Conservation (phyloP, 352 stramenopile genomes). For the Phytopythium vexans region DNA sequence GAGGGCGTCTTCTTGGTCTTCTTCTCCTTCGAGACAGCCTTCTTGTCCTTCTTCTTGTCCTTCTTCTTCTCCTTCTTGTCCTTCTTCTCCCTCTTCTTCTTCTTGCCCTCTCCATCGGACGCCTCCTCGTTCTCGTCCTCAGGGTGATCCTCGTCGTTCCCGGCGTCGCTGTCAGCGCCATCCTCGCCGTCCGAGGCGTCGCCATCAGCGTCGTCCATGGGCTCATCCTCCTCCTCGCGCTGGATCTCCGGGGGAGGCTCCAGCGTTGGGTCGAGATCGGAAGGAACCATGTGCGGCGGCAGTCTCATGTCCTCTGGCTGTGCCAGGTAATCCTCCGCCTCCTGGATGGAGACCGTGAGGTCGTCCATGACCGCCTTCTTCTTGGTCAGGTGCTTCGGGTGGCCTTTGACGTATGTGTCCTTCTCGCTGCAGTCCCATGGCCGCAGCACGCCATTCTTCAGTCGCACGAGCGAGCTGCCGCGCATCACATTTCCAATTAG, state of each 20-base stretch:
- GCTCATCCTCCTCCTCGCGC: conserved; percentile 17
- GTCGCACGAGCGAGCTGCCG: conserved; percentile 41
- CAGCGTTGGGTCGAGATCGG: conserved; percentile 70
- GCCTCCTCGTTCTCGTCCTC: conserved; percentile 19
- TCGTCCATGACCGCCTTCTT: conserved; percentile 52
- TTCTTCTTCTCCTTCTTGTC: conserved; percentile 40
- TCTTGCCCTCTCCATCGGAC: conserved; percentile 14
- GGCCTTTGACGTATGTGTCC: conserved; percentile 61
- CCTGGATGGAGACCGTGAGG: conserved; percentile 47
- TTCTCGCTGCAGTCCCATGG: conserved; percentile 76
- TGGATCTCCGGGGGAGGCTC: conserved; percentile 47
- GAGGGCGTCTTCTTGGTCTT: conserved; percentile 9
- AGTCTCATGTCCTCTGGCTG: conserved; percentile 73
- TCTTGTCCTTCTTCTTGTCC: conserved; percentile 17
- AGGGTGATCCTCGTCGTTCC: conserved; percentile 18
- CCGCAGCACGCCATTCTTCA: conserved; percentile 66
- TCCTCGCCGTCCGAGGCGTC: conserved; percentile 29
- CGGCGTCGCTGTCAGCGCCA: conserved; percentile 6
- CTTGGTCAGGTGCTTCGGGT: conserved; percentile 68
- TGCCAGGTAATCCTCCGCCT: conserved; percentile 76
- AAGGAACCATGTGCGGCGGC: conserved; percentile 76
- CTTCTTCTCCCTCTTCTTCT: conserved; percentile 20
- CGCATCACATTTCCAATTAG: too few relatives aligned
- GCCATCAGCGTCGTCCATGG: conserved; percentile 17
- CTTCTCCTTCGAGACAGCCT: conserved; percentile 13